phyloP scores from a whole-genome alignment of 768 basidiomycete genomes.

The Amanita rimosa region DNA sequence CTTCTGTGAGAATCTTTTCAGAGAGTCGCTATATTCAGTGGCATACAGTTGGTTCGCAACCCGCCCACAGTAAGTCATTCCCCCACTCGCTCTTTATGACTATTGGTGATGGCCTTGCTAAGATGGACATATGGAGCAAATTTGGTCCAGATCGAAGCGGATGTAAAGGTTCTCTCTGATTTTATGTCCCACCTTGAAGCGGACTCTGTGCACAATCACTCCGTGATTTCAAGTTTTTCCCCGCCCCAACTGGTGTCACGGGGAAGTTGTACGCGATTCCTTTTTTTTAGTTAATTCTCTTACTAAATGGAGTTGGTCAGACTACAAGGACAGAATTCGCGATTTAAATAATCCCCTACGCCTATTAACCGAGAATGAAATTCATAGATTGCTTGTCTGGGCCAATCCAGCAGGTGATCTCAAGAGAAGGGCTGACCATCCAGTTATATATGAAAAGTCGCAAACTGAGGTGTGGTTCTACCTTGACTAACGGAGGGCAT shows the following conservation, averaged over 20 bases:
- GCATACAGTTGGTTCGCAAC: constrained; percentile 93
- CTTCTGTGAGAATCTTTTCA: constrained; percentile 63
- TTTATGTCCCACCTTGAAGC: constrained; percentile 68
- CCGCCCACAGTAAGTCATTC: constrained; percentile 67
- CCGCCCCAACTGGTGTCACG: constrained; percentile 33
- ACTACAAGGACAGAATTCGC: constrained; percentile 50
- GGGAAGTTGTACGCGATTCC: constrained; percentile 26
- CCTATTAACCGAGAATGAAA: constrained; percentile 84
- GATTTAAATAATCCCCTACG: constrained; percentile 66
- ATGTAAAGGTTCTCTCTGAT: constrained; percentile 79
- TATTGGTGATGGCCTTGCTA: constrained; percentile 19
- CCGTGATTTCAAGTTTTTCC: constrained; percentile 51
- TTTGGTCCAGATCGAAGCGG: constrained; percentile 80
- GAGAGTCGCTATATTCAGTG: constrained; percentile 65
- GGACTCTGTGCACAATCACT: constrained; percentile 53
- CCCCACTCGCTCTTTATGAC: neutral
- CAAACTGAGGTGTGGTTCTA: constrained; percentile 44
- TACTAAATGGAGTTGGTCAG: constrained; percentile 18
- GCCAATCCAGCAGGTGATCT: constrained; percentile 74
- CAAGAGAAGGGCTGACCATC: constrained; percentile 53
- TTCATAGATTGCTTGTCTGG: constrained; percentile 82
- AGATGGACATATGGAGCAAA: constrained; percentile 97
- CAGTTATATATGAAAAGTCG: constrained; percentile 39
- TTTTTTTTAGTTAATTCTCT: neutral
- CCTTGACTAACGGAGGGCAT: neutral